These are phyloP conservation scores for Candida awuae DNA, from an alignment of 805 yeast species.

Conservation along the genomic window DNA sequence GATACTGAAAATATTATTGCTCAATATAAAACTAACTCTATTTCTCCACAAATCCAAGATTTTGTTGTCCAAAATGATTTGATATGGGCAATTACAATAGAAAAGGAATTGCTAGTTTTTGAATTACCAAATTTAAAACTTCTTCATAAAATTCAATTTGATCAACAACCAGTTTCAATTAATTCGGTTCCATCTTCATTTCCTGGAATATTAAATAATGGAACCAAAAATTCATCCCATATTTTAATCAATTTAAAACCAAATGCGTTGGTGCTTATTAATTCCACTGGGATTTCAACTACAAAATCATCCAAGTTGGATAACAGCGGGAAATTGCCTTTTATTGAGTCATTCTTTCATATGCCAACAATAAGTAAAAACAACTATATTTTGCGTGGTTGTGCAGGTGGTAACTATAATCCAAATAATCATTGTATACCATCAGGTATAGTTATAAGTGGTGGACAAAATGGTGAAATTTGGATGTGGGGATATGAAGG, in stretches of 20 bases:
- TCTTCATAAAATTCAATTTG: slow-evolving; percentile 6
- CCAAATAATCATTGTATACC: background rate
- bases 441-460: slow-evolving; percentile 12
- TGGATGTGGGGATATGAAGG: slow-evolving; percentile 16
- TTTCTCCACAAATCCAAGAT: slow-evolving; percentile 14
- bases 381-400: slow-evolving; percentile 13
- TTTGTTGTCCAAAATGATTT: slow-evolving; percentile 10
- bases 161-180: slow-evolving; percentile 11
- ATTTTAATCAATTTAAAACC: slow-evolving; percentile 12
- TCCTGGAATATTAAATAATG: background rate
- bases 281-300: slow-evolving; percentile 6
- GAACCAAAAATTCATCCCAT: slow-evolving; percentile 2
- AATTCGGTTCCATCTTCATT: slow-evolving; percentile 6
- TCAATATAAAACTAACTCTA: too few species aligned
- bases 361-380: slow-evolving; percentile 10
- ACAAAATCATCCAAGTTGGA: background rate
- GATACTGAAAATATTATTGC: background rate
- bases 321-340: slow-evolving; percentile 8
- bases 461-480: slow-evolving; percentile 12
- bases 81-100: slow-evolving; percentile 12
- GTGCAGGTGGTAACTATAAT: slow-evolving; percentile 11
- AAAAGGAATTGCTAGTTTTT: slow-evolving; percentile 10
- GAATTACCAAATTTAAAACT: slow-evolving; percentile 10
- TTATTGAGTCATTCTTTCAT: slow-evolving; percentile 11
- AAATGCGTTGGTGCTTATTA: slow-evolving; percentile 9